phyloP scores from a whole-genome alignment of 176 grass and related monocot genomes.

The Sorghum bicolor region Sorghum_bicolor_NCBIv3 NC_012878.2:55435501-55436000 shows the following conservation, averaged over 20 bases:
- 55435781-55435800: neutral
- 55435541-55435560: constrained; percentile 33
- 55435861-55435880: neutral
- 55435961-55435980: neutral
- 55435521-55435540: constrained; percentile 40
- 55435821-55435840: neutral
- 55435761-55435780: neutral
- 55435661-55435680: neutral
- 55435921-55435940: neutral
- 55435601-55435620: constrained; percentile 47
- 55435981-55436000: neutral
- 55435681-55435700: neutral
- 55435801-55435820: constrained; percentile 7
- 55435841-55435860: constrained; percentile 6
- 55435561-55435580: constrained; percentile 40
- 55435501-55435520: neutral
- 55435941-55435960: neutral
- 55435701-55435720: neutral
- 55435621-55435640: constrained; percentile 57
- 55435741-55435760: neutral
- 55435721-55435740: neutral
- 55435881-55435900: constrained; percentile 20
- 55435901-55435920: constrained; percentile 45
- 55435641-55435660: constrained; percentile 18
- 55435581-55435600: constrained; percentile 26